Conservation (phyloP, 352 stramenopile species). For the Aphanomyces stellatus region DNA sequence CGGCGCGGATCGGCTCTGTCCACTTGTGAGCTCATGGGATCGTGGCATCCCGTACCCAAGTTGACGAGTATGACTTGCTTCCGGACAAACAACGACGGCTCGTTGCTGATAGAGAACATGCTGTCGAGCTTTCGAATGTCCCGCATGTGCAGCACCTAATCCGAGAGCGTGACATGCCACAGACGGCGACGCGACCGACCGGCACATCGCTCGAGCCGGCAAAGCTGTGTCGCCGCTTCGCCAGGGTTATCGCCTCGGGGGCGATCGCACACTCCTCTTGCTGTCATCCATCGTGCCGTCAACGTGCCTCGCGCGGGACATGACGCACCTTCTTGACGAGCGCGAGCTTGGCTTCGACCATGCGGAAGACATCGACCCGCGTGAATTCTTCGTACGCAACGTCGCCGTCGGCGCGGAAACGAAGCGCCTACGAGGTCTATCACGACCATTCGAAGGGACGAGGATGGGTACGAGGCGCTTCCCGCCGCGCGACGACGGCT, state of each 20-base stretch:
- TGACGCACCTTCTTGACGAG: too few species aligned
- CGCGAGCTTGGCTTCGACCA: not conserved
- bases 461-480: not conserved
- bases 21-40: not conserved
- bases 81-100: conserved; percentile 14
- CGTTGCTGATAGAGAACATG: conserved; percentile 17
- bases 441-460: not conserved
- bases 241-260: too few species aligned
- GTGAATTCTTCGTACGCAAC: not conserved
- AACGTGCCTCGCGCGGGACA: too few species aligned
- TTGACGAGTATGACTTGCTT: conserved; percentile 22
- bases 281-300: too few species aligned
- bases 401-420: not conserved
- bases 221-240: too few species aligned
- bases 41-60: not conserved
- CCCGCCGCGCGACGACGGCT: not conserved
- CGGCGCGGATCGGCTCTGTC: conserved; percentile 1
- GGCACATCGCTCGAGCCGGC: not conserved
- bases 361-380: not conserved
- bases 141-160: conserved; percentile 10
- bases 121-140: conserved; percentile 20
- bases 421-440: not conserved
- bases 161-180: too few species aligned
- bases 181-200: too few species aligned
- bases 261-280: too few species aligned